These are phyloP conservation scores for Verbascum thapsus DNA, from an alignment of 257 asterid species.

Conservation along the genomic window DNA sequence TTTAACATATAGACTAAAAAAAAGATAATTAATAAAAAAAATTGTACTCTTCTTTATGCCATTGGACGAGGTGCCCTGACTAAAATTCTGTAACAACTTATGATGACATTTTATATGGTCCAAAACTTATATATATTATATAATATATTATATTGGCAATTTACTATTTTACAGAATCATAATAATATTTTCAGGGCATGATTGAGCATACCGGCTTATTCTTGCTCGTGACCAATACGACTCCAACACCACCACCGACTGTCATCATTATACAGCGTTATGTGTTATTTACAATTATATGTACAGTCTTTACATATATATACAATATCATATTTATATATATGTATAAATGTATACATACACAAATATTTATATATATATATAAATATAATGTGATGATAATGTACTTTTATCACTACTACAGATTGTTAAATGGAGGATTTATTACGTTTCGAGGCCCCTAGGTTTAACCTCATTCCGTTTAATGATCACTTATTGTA, in stretches of 20 bases:
- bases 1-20: no score
- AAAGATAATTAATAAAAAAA: no score
- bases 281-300: neutral
- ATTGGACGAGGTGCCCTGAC: neutral
- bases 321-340: neutral
- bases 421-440: slow-evolving; percentile 20
- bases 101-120: slow-evolving; percentile 17
- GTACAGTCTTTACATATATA: neutral
- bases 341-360: neutral
- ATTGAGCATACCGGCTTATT: slow-evolving; percentile 42
- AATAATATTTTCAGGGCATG: slow-evolving; percentile 28
- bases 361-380: neutral
- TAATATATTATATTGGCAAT: no score
- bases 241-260: slow-evolving; percentile 66
- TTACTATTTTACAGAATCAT: neutral
- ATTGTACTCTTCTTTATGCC: neutral
- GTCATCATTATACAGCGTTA: slow-evolving; percentile 48
- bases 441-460: slow-evolving; percentile 20
- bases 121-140: neutral
- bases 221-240: slow-evolving; percentile 50
- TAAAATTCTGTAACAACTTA: neutral
- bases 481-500: neutral
- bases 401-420: slow-evolving; percentile 28
- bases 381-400: slow-evolving; percentile 19
- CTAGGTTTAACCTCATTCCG: neutral